A percentile compares a stretch with the other conserved stretches of the same genome.
These are phyloP conservation scores for Monilinia vaccinii-corymbosi DNA, from an alignment of 2,329 filamentous ascomycete species.

Conservation along the genomic window DNA sequence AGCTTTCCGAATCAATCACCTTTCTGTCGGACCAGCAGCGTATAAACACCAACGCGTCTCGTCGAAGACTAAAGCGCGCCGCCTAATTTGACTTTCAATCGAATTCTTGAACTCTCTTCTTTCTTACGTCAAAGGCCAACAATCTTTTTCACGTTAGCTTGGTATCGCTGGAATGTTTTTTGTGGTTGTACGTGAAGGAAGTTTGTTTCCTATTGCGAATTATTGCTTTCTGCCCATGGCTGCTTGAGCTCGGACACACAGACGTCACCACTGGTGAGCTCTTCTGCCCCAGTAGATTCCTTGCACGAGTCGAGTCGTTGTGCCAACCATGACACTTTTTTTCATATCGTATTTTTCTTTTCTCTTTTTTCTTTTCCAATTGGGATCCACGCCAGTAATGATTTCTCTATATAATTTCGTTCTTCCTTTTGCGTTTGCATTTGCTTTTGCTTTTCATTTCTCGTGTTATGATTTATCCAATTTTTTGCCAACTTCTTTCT, in stretches of 20 bases:
- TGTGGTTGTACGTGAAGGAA: neutral
- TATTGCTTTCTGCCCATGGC: neutral
- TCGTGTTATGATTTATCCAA: too few species aligned
- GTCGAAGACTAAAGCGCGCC: too few species aligned
- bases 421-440: too few species aligned
- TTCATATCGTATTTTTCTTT: neutral
- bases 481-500: neutral
- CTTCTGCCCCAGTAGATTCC: neutral
- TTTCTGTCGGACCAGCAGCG: neutral
- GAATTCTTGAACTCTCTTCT: too few species aligned
- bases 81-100: neutral
- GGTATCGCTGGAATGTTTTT: too few species aligned
- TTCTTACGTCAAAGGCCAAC: too few species aligned
- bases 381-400: too few species aligned
- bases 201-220: neutral
- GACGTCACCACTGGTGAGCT: constrained; percentile 6
- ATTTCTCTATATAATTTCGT: too few species aligned
- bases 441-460: neutral
- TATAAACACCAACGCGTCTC: neutral
- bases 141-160: too few species aligned
- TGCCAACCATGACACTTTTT: neutral
- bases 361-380: neutral
- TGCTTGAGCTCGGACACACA: constrained; percentile 3
- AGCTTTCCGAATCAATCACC: neutral
- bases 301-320: neutral